phyloP scores from a whole-genome alignment of 2,329 filamentous ascomycete genomes.

The Pseudogymnoascus sp. region DNA sequence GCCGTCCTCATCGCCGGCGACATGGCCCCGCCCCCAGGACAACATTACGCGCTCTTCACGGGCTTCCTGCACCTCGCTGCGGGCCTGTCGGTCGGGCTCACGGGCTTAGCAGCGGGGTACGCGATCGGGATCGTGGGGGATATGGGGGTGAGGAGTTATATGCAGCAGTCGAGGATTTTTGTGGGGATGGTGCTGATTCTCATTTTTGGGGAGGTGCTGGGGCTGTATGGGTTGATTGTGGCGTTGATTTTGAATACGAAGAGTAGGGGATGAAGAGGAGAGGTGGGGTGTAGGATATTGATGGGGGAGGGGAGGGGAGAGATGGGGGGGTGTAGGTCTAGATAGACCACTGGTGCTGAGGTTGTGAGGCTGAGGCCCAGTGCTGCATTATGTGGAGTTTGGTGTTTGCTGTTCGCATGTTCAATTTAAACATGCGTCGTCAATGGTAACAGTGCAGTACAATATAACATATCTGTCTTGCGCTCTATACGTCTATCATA shows the following conservation, averaged over 20 bases:
- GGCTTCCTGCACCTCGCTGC: conserved; percentile 92
- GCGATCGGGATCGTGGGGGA: conserved; percentile 95
- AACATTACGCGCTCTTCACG: conserved; percentile 75
- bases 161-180: conserved; percentile 92
- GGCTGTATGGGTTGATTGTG: conserved; percentile 97
- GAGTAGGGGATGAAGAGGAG: conserved; percentile 25
- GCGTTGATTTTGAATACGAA: conserved; percentile 89
- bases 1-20: conserved; percentile 92
- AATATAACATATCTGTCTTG: background rate
- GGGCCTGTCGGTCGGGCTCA: conserved; percentile 83
- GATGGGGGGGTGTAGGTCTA: background rate
- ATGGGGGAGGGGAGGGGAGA: background rate
- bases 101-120: conserved; percentile 89
- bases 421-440: background rate
- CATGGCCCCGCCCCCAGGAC: conserved; percentile 60
- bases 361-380: background rate
- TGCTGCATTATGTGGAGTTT: conserved; percentile 1
- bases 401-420: conserved; percentile 1
- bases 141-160: conserved; percentile 86
- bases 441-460: background rate
- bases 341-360: background rate
- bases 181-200: conserved; percentile 98
- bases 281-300: background rate
- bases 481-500: background rate
- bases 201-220: conserved; percentile 96